Conservation (phyloP, 768 basidiomycete genomes). For the Boletus rubroflammeus region DNA sequence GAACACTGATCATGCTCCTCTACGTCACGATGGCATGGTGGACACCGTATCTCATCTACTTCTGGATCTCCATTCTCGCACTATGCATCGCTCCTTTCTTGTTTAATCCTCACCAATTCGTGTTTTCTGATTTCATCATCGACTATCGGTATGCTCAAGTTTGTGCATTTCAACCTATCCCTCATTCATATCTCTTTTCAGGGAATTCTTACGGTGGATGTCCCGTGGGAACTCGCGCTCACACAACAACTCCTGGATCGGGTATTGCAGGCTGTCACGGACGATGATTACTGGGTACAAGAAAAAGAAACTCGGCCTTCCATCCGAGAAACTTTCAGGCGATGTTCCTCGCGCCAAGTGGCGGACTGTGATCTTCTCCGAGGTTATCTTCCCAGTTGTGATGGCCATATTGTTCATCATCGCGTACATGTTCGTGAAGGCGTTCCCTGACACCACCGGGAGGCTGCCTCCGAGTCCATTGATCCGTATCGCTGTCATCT, state of each 20-base stretch:
- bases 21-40: constrained; percentile 91
- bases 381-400: constrained; percentile 80
- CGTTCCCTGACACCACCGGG: constrained; percentile 66
- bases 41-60: constrained; percentile 93
- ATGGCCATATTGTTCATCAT: constrained; percentile 85
- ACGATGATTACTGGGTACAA: constrained; percentile 99
- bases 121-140: constrained; percentile 93
- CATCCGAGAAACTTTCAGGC: constrained; percentile 94
- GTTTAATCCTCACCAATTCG: constrained; percentile 99
- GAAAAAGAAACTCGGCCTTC: constrained; percentile 94
- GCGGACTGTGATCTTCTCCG: constrained; percentile 85
- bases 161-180: background rate
- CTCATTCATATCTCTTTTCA: constrained; percentile 29
- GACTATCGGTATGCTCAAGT: constrained; percentile 70
- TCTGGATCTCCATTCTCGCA: constrained; percentile 93
- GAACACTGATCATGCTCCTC: constrained; percentile 86
- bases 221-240: constrained; percentile 95
- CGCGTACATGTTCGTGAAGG: constrained; percentile 90
- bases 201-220: constrained; percentile 99
- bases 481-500: constrained; percentile 89
- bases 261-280: constrained; percentile 95
- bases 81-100: constrained; percentile 95
- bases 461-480: constrained; percentile 74
- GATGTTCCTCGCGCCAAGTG: constrained; percentile 93
- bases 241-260: constrained; percentile 98